Evolutionary conservation across 2,329 filamentous ascomycete genomes (phyloP).

Genomic region (Cladosporium sp.): DNA sequence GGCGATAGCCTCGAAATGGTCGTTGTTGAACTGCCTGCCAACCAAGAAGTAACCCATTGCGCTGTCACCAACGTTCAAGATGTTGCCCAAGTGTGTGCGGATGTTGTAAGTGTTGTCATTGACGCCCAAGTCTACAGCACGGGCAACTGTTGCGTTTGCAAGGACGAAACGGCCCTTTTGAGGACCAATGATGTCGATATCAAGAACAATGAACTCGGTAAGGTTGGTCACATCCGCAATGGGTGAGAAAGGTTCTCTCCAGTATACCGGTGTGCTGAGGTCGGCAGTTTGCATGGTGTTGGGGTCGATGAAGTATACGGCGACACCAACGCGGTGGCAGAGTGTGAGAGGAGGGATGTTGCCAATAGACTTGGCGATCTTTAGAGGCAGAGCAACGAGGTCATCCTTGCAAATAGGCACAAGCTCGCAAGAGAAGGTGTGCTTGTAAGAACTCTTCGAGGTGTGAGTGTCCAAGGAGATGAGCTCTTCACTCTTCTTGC

Average conservation of each 20-base stretch:
- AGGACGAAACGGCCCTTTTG: slow-evolving; percentile 80
- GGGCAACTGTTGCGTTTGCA: slow-evolving; percentile 84
- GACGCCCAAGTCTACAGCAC: slow-evolving; percentile 78
- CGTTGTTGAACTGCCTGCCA: slow-evolving; percentile 90
- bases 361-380: slow-evolving; percentile 80
- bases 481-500: slow-evolving; percentile 85
- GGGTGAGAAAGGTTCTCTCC: slow-evolving; percentile 82
- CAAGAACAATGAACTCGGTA: slow-evolving; percentile 90
- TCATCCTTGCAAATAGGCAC: slow-evolving; percentile 98
- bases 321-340: slow-evolving; percentile 85
- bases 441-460: slow-evolving; percentile 89
- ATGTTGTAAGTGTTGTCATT: slow-evolving; percentile 90
- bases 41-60: slow-evolving; percentile 91
- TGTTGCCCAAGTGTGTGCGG: slow-evolving; percentile 81
- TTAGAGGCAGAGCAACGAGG: slow-evolving; percentile 87
- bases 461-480: slow-evolving; percentile 94
- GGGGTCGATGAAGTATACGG: slow-evolving; percentile 86
- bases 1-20: slow-evolving; percentile 80
- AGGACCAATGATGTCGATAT: slow-evolving; percentile 77
- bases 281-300: slow-evolving; percentile 89
- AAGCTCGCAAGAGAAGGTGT: slow-evolving; percentile 83
- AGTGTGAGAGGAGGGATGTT: slow-evolving; percentile 86
- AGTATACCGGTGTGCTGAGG: slow-evolving; percentile 79
- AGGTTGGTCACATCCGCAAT: slow-evolving; percentile 82
- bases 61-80: slow-evolving; percentile 86